A percentile compares a stretch with the other conserved stretches of the same genome.
Conservation (phyloP, 129 eudicot species). For the Centaurea solstitialis region DNA sequence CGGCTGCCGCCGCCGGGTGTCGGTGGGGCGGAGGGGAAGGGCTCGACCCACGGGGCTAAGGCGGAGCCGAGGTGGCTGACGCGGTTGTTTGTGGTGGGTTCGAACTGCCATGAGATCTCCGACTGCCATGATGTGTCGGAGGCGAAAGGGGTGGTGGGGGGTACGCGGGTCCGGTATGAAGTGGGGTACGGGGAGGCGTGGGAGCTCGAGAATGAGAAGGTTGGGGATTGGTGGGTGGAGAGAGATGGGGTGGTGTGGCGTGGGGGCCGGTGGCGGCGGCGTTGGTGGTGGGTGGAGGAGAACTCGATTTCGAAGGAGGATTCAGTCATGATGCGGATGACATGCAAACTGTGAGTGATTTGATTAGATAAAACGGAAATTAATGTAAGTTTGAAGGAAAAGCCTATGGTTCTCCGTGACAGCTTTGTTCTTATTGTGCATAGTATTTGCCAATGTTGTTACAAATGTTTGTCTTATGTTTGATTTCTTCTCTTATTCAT, state of each 20-base stretch:
- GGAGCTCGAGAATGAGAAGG: conserved; percentile 53
- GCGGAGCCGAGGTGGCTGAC: conserved; percentile 54
- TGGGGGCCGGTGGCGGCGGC: conserved; percentile 7
- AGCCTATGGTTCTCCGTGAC: conserved; percentile 16
- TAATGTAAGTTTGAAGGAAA: neutral
- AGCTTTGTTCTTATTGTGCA: neutral
- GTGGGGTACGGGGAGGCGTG: conserved; percentile 33
- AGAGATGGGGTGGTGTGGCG: conserved; percentile 32
- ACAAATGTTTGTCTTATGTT: neutral
- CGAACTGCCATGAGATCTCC: conserved; percentile 68
- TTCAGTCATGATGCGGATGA: conserved; percentile 42
- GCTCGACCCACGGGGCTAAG: conserved; percentile 62
- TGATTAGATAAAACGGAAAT: neutral
- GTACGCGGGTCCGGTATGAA: conserved; percentile 35
- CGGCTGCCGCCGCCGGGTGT: conserved; percentile 20
- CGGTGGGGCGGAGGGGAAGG: conserved; percentile 9
- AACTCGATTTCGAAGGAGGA: conserved; percentile 49
- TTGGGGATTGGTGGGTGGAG: conserved; percentile 32
- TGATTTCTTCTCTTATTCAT: neutral
- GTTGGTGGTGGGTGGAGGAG: conserved; percentile 9
- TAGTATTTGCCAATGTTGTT: conserved; percentile 12
- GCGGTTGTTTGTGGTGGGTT: conserved; percentile 49
- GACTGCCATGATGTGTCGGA: conserved; percentile 75
- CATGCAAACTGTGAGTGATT: conserved; percentile 4
- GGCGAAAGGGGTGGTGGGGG: conserved; percentile 66